Percentiles rank a stretch among this genome's conserved stretches.
Conservation (phyloP, 768 basidiomycete genomes). For the Mycena epipterygia region DNA sequence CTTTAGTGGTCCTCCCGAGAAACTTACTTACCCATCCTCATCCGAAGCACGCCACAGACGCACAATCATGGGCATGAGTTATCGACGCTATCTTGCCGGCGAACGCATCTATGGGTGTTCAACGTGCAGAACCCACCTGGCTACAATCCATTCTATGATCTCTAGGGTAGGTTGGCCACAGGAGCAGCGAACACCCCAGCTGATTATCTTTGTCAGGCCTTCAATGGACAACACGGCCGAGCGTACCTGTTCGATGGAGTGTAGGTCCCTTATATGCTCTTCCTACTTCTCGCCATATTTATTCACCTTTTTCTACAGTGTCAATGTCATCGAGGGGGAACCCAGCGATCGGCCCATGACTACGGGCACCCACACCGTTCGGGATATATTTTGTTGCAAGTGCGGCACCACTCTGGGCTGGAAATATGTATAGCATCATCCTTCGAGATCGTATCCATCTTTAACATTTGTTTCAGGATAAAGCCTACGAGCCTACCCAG, state of each 20-base stretch:
- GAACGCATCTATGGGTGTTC: slow-evolving; percentile 91
- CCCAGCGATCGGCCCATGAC: slow-evolving; percentile 96
- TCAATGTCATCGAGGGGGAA: slow-evolving; percentile 92
- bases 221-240: slow-evolving; percentile 96
- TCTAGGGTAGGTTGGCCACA: slow-evolving; percentile 72
- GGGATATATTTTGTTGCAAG: slow-evolving; percentile 95
- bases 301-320: slow-evolving; percentile 61
- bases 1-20: background rate
- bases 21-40: slow-evolving; percentile 51
- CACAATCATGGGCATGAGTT: slow-evolving; percentile 88
- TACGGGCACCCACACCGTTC: slow-evolving; percentile 95
- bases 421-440: slow-evolving; percentile 88
- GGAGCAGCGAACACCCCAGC: slow-evolving; percentile 31
- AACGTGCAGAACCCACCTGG: slow-evolving; percentile 89
- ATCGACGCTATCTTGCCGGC: slow-evolving; percentile 87
- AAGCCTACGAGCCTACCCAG: slow-evolving; percentile 90
- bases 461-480: slow-evolving; percentile 71
- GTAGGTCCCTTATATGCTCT: slow-evolving; percentile 63
- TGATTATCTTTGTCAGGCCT: slow-evolving; percentile 70
- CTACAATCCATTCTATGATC: slow-evolving; percentile 93
- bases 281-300: slow-evolving; percentile 30
- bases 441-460: background rate
- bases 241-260: slow-evolving; percentile 96
- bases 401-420: slow-evolving; percentile 91
- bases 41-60: slow-evolving; percentile 22